Percentiles rank a stretch among this genome's conserved stretches.
These are phyloP conservation scores for Fraxinus xanthoxyloides DNA, from an alignment of 305 asterid species.

Conservation along the genomic window DNA sequence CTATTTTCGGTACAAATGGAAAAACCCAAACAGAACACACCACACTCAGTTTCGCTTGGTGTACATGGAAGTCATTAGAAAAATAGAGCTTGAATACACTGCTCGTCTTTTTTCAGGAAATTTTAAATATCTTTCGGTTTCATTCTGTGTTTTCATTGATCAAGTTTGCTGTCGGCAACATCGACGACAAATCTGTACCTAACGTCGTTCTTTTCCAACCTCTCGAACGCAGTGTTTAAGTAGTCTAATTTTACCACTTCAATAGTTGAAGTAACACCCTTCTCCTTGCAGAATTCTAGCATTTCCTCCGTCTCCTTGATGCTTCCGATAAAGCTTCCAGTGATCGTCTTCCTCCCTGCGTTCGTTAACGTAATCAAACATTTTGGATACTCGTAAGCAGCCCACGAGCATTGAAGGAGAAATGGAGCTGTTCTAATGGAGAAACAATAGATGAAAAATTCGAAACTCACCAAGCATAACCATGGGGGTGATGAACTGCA, in stretches of 20 bases:
- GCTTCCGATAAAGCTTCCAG: slow-evolving; percentile 94
- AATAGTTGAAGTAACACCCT: slow-evolving; percentile 56
- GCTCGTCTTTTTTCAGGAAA: neutral
- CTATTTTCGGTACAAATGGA: no score
- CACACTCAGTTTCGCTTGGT: neutral
- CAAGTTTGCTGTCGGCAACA: slow-evolving; percentile 86
- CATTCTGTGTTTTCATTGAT: slow-evolving; percentile 17
- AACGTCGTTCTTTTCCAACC: slow-evolving; percentile 93
- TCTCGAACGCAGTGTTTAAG: slow-evolving; percentile 71
- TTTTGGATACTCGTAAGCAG: neutral
- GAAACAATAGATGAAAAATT: neutral
- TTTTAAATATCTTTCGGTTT: neutral
- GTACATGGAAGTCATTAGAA: neutral
- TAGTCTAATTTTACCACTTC: slow-evolving; percentile 90
- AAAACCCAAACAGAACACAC: neutral
- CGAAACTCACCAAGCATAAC: slow-evolving; percentile 80
- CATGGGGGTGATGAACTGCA: slow-evolving; percentile 81
- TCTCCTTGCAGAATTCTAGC: slow-evolving; percentile 91
- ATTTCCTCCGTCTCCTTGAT: slow-evolving; percentile 82
- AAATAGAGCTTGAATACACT: neutral
- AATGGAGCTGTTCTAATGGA: neutral
- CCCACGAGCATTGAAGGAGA: neutral
- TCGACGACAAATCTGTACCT: slow-evolving; percentile 90
- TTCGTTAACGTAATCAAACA: neutral
- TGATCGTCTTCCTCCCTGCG: slow-evolving; percentile 78